Evolutionary conservation across 1,139 yeast species (phyloP).

Genomic region (Pichia inconspicua): DNA sequence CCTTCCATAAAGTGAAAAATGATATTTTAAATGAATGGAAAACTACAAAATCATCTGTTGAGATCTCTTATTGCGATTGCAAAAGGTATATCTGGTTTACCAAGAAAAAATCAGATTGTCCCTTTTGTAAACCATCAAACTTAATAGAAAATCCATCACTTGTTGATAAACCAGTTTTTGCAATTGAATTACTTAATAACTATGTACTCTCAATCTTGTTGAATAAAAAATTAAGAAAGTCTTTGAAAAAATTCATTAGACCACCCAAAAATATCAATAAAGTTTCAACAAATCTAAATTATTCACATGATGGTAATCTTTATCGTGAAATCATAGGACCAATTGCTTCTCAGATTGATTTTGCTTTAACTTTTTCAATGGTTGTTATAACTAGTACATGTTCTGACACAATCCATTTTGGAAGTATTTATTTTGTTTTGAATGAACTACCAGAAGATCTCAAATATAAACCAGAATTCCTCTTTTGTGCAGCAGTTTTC

Average conservation of each 20-base stretch:
- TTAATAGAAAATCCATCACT: background rate
- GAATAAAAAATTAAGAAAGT: conserved; percentile 8
- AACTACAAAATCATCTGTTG: conserved; percentile 1
- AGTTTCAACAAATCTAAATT: background rate
- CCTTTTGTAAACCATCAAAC: background rate
- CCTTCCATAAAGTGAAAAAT: background rate
- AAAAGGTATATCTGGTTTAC: background rate
- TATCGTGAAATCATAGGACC: conserved; percentile 1
- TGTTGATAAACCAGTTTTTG: background rate
- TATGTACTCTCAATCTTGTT: conserved; percentile 8
- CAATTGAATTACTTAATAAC: conserved; percentile 8
- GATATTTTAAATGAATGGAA: conserved; percentile 3
- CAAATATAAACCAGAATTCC: conserved; percentile 9
- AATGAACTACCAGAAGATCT: conserved; percentile 10
- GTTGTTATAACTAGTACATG: background rate
- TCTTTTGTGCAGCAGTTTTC: conserved; percentile 7
- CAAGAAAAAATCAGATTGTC: background rate
- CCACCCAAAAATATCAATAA: conserved; percentile 4
- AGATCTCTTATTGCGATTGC: conserved; percentile 4
- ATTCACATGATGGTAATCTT: conserved; percentile 8
- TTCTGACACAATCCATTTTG: background rate
- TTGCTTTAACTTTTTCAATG: conserved; percentile 10
- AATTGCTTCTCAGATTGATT: conserved; percentile 6
- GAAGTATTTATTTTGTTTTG: conserved; percentile 3
- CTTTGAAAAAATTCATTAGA: conserved; percentile 7